Percentiles rank a stretch among this genome's conserved stretches.
Conservation (phyloP, 768 basidiomycete genomes). For the Podaxis rugospora region DNA sequence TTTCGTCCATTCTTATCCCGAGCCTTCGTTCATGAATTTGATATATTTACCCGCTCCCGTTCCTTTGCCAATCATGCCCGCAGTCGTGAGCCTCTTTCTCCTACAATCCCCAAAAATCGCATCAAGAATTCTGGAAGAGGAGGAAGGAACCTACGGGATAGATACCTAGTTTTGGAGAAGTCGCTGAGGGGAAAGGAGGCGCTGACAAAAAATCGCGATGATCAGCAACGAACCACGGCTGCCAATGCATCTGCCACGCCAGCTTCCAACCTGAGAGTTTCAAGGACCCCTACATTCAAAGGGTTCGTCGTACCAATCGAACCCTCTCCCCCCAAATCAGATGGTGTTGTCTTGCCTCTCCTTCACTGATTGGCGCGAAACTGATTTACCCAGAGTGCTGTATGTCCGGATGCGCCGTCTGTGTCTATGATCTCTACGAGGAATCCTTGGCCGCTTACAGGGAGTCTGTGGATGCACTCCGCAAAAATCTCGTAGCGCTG, state of each 20-base stretch:
- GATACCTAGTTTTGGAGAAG: conserved; percentile 3
- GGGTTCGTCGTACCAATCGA: conserved; percentile 58
- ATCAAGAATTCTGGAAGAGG: background rate
- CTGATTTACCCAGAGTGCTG: conserved; percentile 66
- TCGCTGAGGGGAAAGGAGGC: conserved; percentile 11
- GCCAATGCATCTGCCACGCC: background rate
- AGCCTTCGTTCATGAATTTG: background rate
- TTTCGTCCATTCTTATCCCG: background rate
- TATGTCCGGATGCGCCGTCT: conserved; percentile 93
- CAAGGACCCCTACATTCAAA: conserved; percentile 30
- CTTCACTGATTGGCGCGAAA: background rate
- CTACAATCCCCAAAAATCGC: background rate
- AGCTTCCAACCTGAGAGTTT: background rate
- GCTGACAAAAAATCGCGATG: background rate
- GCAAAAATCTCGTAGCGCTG: conserved; percentile 40
- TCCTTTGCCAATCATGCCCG: background rate
- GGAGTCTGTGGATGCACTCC: conserved; percentile 45
- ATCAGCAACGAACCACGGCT: background rate
- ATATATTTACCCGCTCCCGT: background rate
- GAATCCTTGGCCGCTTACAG: conserved; percentile 65
- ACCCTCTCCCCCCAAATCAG: conserved; percentile 59
- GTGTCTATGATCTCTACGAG: conserved; percentile 85
- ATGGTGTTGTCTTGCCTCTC: conserved; percentile 41
- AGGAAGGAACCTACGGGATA: conserved; percentile 7
- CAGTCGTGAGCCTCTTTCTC: background rate